Conservation (phyloP, 192 early-diverging fungal genomes). For the Lunasporangiospora selenospora region DNA sequence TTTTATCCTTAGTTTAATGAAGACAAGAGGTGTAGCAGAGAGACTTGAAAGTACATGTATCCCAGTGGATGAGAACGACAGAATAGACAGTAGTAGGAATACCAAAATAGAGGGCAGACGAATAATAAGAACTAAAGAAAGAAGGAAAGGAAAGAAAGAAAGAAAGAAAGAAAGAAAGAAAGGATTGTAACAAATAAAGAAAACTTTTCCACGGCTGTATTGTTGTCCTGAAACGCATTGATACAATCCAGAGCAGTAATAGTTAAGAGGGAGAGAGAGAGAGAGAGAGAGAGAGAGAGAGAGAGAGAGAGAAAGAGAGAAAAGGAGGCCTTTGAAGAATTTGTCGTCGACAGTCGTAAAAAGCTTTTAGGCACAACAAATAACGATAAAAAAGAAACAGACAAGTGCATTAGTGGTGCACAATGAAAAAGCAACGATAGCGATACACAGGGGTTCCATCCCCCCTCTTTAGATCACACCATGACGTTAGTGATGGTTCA, state of each 20-base stretch:
- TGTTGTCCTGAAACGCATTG: not conserved
- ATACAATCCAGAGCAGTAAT: not conserved
- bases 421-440: too few species aligned
- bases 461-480: not conserved
- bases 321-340: not conserved
- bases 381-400: not conserved
- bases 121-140: not conserved
- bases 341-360: too few species aligned
- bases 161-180: not conserved
- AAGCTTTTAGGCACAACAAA: not conserved
- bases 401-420: too few species aligned
- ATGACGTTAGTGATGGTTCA: constrained; percentile 16
- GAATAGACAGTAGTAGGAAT: too few species aligned
- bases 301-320: not conserved
- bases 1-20: too few species aligned
- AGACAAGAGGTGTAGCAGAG: too few species aligned
- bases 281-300: constrained; percentile 2
- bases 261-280: not conserved
- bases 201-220: not conserved
- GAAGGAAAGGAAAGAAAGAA: not conserved
- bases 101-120: too few species aligned
- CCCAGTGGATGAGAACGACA: too few species aligned
- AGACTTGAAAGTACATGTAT: too few species aligned
- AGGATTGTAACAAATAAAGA: constrained; percentile 1
- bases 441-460: too few species aligned